Percentiles rank a stretch among this genome's conserved stretches.
These are phyloP conservation scores for Boletus pseudo-olivaceus DNA, from an alignment of 768 basidiomycete species.

Conservation along the genomic window DNA sequence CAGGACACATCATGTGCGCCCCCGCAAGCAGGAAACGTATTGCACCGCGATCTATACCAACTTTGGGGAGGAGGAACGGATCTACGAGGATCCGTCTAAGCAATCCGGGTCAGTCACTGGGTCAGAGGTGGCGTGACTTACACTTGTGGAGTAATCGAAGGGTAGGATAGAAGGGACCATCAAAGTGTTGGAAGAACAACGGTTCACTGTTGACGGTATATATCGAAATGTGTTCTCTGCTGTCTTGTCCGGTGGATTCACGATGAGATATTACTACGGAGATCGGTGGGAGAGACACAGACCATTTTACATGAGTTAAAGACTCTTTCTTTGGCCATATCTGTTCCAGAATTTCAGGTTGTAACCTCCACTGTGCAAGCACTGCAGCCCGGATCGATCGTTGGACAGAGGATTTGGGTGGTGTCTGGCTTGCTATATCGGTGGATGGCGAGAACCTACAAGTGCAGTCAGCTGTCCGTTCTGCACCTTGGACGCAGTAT, in stretches of 20 bases:
- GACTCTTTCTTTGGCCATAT: slow-evolving; percentile 99
- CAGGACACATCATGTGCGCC: slow-evolving; percentile 97
- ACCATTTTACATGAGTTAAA: slow-evolving; percentile 91
- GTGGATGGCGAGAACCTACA: slow-evolving; percentile 65
- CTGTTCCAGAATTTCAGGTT: slow-evolving; percentile 77
- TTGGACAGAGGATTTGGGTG: slow-evolving; percentile 91
- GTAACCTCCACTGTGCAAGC: slow-evolving; percentile 80
- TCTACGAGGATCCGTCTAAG: slow-evolving; percentile 46
- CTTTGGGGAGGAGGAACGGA: slow-evolving; percentile 84
- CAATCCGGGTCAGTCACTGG: not conserved
- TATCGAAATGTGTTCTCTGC: slow-evolving; percentile 94
- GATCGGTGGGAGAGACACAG: slow-evolving; percentile 8
- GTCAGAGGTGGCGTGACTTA: slow-evolving; percentile 35
- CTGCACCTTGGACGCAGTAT: slow-evolving; percentile 7
- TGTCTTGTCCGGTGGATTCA: slow-evolving; percentile 37
- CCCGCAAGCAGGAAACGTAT: slow-evolving; percentile 95
- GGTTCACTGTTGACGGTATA: slow-evolving; percentile 87
- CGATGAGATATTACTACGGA: slow-evolving; percentile 9
- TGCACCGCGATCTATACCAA: slow-evolving; percentile 92
- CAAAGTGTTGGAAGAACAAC: slow-evolving; percentile 93
- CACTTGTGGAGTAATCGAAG: slow-evolving; percentile 90
- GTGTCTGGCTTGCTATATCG: slow-evolving; percentile 87
- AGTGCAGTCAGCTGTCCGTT: slow-evolving; percentile 7
- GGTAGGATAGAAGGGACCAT: slow-evolving; percentile 89
- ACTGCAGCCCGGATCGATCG: slow-evolving; percentile 78